A percentile compares a stretch with the other conserved stretches of the same genome.
phyloP scores from a whole-genome alignment of 2,329 filamentous ascomycete genomes.

The Sclerotinia sclerotiorum region DNA sequence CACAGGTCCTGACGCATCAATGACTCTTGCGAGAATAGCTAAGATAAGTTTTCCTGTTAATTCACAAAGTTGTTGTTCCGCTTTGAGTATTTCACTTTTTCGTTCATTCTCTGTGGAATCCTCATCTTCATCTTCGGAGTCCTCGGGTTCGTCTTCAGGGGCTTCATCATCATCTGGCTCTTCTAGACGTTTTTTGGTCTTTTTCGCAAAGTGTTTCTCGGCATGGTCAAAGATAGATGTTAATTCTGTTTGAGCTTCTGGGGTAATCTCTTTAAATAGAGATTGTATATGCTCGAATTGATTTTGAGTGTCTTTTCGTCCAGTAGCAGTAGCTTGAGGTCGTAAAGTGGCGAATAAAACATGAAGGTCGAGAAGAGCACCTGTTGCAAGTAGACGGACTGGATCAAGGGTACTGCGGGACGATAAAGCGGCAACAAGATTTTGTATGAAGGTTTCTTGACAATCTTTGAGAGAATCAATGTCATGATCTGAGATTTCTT shows the following conservation, averaged over 20 bases:
- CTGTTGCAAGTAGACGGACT: slow-evolving; percentile 71
- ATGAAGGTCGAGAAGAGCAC: slow-evolving; percentile 78
- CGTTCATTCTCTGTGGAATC: slow-evolving; percentile 57
- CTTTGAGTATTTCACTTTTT: slow-evolving; percentile 65
- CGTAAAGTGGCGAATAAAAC: slow-evolving; percentile 75
- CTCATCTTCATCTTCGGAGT: slow-evolving; percentile 57
- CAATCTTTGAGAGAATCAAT: slow-evolving; percentile 60
- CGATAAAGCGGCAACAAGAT: slow-evolving; percentile 67
- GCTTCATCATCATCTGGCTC: slow-evolving; percentile 71
- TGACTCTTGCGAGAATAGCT: slow-evolving; percentile 70
- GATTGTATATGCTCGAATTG: slow-evolving; percentile 56
- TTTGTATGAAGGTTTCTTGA: slow-evolving; percentile 58
- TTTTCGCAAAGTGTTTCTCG: slow-evolving; percentile 77
- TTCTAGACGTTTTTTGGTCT: slow-evolving; percentile 60
- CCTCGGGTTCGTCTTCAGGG: slow-evolving; percentile 65
- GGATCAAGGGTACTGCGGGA: slow-evolving; percentile 71
- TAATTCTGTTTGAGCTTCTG: slow-evolving; percentile 63
- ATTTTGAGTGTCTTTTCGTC: slow-evolving; percentile 44
- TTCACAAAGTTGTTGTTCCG: slow-evolving; percentile 84
- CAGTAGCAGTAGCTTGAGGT: slow-evolving; percentile 44
- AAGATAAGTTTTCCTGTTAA: slow-evolving; percentile 82
- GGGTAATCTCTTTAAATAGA: slow-evolving; percentile 68
- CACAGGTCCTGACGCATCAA: slow-evolving; percentile 63
- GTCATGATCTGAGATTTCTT: slow-evolving; percentile 57
- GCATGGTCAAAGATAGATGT: slow-evolving; percentile 74